Evolutionary conservation across 148 eudicot species (phyloP).

Genomic region (Linanthus parryae): DNA sequence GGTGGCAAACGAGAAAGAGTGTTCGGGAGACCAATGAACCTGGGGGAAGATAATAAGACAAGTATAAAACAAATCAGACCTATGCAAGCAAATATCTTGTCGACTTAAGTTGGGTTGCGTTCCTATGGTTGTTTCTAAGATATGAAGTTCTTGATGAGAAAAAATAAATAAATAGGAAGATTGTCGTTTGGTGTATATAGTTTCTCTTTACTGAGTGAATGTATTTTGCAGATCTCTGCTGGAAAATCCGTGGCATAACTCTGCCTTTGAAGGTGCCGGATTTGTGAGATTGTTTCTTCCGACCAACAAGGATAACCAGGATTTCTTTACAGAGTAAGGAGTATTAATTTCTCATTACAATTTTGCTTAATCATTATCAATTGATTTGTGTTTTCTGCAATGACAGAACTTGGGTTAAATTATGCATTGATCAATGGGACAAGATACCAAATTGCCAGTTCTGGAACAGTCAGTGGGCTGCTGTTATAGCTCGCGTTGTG

Average conservation of each 20-base stretch:
- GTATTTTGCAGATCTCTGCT: conserved; percentile 52
- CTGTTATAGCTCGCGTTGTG: conserved; percentile 88
- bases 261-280: conserved; percentile 94
- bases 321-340: conserved; percentile 77
- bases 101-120: too few relatives aligned
- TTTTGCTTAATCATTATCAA: conserved; percentile 8
- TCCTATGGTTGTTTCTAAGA: too few relatives aligned
- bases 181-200: not conserved
- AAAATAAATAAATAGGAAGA: too few relatives aligned
- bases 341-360: conserved; percentile 3
- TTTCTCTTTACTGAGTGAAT: not conserved
- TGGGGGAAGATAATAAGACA: too few relatives aligned
- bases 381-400: conserved; percentile 14
- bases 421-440: conserved; percentile 60
- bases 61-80: too few relatives aligned
- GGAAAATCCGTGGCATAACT: conserved; percentile 99
- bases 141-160: too few relatives aligned
- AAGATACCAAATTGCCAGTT: conserved; percentile 87
- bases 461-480: conserved; percentile 98
- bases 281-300: conserved; percentile 91
- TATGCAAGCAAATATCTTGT: too few relatives aligned
- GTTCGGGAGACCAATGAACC: too few relatives aligned
- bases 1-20: too few relatives aligned
- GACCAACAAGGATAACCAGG: conserved; percentile 72
- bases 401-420: conserved; percentile 66